A percentile compares a stretch with the other conserved stretches of the same genome.
Conservation (phyloP, 345 rosid genomes). For the Litchi chinensis region DNA sequence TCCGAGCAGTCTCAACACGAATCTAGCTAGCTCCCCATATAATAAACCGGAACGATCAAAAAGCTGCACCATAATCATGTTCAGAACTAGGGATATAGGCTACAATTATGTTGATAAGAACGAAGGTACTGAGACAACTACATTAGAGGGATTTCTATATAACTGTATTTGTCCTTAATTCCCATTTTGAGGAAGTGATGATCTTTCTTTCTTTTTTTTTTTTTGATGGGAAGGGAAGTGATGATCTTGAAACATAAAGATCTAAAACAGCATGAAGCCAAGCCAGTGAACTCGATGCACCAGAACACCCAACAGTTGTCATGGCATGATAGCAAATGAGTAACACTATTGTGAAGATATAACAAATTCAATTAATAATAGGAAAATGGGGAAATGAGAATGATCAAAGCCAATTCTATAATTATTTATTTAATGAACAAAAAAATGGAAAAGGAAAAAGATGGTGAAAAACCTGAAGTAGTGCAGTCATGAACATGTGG, state of each 20-base stretch:
- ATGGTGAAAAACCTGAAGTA: constrained; percentile 65
- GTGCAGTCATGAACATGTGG: constrained; percentile 86
- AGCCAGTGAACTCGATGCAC: background rate
- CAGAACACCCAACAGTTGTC: background rate
- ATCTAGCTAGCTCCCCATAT: constrained; percentile 45
- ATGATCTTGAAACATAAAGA: background rate
- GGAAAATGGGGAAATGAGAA: background rate
- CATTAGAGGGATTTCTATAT: background rate
- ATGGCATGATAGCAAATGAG: background rate
- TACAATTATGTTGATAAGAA: background rate
- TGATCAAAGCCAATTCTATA: background rate
- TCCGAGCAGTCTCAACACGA: constrained; percentile 41
- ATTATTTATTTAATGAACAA: background rate
- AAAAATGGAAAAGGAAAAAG: background rate
- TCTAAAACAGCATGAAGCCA: background rate
- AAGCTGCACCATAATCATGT: constrained; percentile 11
- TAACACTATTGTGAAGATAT: background rate
- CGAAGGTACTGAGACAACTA: background rate
- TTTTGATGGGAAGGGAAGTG: background rate
- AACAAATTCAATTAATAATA: background rate
- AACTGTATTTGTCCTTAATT: too few species aligned
- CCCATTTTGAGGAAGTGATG: background rate
- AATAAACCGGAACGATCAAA: constrained; percentile 37
- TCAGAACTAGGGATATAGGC: background rate
- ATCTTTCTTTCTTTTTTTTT: too few species aligned